These are phyloP conservation scores for Jamesozyma piceae DNA, from an alignment of 805 yeast species.

Conservation along the genomic window DNA sequence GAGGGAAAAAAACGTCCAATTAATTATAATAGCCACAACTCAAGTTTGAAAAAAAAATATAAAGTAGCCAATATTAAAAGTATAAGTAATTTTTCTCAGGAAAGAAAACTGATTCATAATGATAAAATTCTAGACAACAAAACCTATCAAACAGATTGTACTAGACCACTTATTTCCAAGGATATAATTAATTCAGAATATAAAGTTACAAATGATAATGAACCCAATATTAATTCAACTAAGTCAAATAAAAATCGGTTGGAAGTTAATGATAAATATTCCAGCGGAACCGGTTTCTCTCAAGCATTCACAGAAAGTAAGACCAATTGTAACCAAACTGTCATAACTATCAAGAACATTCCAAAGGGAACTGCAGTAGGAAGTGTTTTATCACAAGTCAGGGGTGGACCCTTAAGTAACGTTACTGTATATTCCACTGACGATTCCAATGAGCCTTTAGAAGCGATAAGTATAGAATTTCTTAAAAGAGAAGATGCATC, in stretches of 20 bases:
- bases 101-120: no score
- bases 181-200: not conserved
- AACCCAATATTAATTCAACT: not conserved
- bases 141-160: not conserved
- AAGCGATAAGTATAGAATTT: slow-evolving; percentile 41
- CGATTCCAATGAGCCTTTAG: slow-evolving; percentile 16
- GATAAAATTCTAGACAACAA: not conserved
- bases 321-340: not conserved
- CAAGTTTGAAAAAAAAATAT: not conserved
- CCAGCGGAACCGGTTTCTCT: not conserved
- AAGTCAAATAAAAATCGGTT: not conserved
- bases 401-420: slow-evolving; percentile 64
- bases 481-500: slow-evolving; percentile 44
- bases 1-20: not conserved
- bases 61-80: slow-evolving; percentile 2
- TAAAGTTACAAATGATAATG: not conserved
- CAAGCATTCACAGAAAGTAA: not conserved
- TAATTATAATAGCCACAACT: not conserved
- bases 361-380: slow-evolving; percentile 38
- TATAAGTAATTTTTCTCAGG: not conserved
- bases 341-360: slow-evolving; percentile 30
- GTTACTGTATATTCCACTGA: slow-evolving; percentile 25
- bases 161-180: not conserved
- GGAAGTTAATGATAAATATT: not conserved
- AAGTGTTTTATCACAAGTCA: slow-evolving; percentile 44